phyloP scores from a whole-genome alignment of 2,329 filamentous ascomycete species.

The Colletotrichum tropicale region DNA sequence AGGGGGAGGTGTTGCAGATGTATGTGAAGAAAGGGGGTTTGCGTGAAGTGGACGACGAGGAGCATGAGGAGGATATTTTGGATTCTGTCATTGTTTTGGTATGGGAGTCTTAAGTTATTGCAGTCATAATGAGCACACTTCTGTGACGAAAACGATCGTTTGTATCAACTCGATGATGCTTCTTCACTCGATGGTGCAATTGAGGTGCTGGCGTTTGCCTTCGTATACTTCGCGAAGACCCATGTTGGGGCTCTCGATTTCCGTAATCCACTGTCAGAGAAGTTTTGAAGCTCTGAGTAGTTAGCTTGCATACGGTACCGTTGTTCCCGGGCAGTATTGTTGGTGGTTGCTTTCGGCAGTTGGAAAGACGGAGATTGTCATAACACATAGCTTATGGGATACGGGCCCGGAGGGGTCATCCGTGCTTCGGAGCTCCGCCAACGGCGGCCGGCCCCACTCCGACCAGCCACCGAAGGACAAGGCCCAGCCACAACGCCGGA shows the following conservation, averaged over 20 bases:
- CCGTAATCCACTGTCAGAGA: not conserved
- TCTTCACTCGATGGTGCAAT: not conserved
- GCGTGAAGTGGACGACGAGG: not conserved
- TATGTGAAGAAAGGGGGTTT: constrained; percentile 39
- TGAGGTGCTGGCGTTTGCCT: not conserved
- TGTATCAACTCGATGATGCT: not conserved
- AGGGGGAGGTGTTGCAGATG: constrained; percentile 50
- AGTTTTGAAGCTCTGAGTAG: not conserved
- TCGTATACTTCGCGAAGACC: not conserved
- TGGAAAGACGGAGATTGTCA: not conserved
- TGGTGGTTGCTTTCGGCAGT: not conserved
- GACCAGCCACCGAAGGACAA: not conserved
- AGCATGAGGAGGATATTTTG: constrained; percentile 26
- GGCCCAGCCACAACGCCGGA: not conserved
- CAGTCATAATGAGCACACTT: not conserved
- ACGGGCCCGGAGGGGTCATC: not conserved
- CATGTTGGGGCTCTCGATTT: not conserved
- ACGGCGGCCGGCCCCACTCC: not conserved
- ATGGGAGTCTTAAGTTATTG: constrained; percentile 33
- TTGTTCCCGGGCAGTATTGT: rapidly evolving
- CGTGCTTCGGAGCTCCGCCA: not conserved
- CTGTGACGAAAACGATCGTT: not conserved
- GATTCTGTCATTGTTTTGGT: constrained; percentile 46
- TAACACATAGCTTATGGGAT: too few relatives aligned
- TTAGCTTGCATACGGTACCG: not conserved